Evolutionary conservation across 345 rosid genomes (phyloP).

Genomic region (Corchorus capsularis): DNA sequence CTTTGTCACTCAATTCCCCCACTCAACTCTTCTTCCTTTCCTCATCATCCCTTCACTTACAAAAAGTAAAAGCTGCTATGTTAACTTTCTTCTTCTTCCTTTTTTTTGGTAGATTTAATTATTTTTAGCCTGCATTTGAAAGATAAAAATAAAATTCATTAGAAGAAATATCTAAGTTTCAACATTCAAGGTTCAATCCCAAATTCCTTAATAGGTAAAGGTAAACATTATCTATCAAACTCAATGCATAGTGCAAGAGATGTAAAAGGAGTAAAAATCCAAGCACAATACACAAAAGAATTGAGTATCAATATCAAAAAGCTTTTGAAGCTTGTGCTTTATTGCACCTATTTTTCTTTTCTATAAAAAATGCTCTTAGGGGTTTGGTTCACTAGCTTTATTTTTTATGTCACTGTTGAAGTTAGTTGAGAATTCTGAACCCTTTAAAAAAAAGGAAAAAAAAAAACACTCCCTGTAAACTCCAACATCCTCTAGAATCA

Average conservation of each 20-base stretch:
- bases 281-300: background rate
- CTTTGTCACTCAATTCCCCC: slow-evolving; percentile 27
- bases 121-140: slow-evolving; percentile 41
- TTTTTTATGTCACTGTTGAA: background rate
- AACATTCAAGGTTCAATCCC: no score
- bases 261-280: background rate
- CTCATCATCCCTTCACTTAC: slow-evolving; percentile 24
- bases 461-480: no score
- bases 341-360: no score
- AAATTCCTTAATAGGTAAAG: no score
- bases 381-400: background rate
- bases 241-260: no score
- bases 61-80: slow-evolving; percentile 41
- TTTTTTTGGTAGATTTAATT: slow-evolving; percentile 1
- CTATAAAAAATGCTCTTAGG: no score
- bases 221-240: no score
- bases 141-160: background rate
- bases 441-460: no score
- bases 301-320: background rate
- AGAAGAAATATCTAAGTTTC: no score
- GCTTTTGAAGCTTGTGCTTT: background rate
- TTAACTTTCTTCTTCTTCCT: slow-evolving; percentile 28
- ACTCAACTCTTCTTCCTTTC: slow-evolving; percentile 1
- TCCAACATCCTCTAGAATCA: background rate
- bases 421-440: background rate